A percentile compares a stretch with the other conserved stretches of the same genome.
Evolutionary conservation across 306 rosid species (phyloP).

Genomic region (Clitoria ternatea): DNA sequence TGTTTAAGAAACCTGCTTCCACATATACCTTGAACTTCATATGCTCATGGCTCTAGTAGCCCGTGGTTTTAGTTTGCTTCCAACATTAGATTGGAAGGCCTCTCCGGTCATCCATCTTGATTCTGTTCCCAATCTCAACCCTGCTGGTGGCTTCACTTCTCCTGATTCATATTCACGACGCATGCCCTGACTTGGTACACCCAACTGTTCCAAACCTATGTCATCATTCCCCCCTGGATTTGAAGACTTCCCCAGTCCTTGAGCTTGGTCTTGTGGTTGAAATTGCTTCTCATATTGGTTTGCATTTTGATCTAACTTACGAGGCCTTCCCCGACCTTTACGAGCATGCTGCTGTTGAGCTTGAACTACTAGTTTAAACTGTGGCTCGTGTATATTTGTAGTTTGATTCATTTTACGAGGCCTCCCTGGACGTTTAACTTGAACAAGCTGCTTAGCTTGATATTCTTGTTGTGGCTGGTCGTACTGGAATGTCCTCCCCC

Average conservation of each 20-base stretch:
- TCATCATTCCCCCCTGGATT: neutral
- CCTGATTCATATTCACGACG: neutral
- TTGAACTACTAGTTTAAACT: neutral
- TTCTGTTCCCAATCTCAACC: neutral
- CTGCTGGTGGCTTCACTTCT: neutral
- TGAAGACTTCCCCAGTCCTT: neutral
- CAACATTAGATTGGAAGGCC: slow-evolving; percentile 2
- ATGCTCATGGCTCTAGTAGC: neutral
- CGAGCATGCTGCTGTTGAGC: neutral
- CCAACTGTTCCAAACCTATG: neutral
- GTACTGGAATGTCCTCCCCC: no score
- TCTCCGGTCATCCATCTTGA: neutral
- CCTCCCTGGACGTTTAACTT: neutral
- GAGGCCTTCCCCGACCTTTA: slow-evolving; percentile 13
- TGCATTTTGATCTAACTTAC: neutral
- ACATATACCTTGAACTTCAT: slow-evolving; percentile 5
- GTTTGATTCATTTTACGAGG: neutral
- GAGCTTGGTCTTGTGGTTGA: neutral
- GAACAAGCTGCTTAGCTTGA: neutral
- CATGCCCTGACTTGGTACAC: neutral
- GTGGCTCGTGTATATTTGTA: neutral
- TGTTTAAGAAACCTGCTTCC: slow-evolving; percentile 6
- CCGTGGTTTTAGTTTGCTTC: neutral
- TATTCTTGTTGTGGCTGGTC: neutral
- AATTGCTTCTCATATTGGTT: neutral